phyloP scores from a whole-genome alignment of 345 rosid species.

The Eucalyptus decipiens region DNA sequence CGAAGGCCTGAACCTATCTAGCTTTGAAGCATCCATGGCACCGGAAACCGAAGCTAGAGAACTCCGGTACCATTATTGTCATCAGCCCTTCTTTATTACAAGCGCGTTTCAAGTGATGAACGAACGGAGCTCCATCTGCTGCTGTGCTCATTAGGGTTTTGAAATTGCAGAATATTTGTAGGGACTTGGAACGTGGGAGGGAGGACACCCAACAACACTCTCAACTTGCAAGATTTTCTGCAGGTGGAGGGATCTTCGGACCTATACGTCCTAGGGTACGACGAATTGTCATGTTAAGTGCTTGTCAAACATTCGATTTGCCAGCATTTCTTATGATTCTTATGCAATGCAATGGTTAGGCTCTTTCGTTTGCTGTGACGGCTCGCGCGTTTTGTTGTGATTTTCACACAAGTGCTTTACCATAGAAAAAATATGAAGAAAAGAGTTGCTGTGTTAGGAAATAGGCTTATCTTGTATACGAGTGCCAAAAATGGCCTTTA shows the following conservation, averaged over 20 bases:
- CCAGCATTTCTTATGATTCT: not conserved
- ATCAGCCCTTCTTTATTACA: not conserved
- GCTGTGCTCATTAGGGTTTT: not conserved
- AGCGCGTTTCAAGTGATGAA: not conserved
- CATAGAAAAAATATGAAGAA: not conserved
- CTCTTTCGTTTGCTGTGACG: not conserved
- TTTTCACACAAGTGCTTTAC: not conserved
- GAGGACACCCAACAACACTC: constrained; percentile 51
- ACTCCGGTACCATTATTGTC: constrained; percentile 30
- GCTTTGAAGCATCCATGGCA: constrained; percentile 38
- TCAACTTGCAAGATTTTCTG: constrained; percentile 83
- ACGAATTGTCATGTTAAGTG: not conserved
- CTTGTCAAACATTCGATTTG: not conserved
- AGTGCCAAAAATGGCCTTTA: not conserved
- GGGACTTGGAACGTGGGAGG: constrained; percentile 99
- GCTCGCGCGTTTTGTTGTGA: not conserved
- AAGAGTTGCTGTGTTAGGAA: not conserved
- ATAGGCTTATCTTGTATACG: not conserved
- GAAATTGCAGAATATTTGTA: constrained; percentile 48
- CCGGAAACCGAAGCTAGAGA: constrained; percentile 46
- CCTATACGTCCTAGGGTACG: constrained; percentile 91
- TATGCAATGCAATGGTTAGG: not conserved
- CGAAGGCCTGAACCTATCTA: constrained; percentile 64
- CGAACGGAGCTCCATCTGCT: not conserved
- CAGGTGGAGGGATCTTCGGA: constrained; percentile 79